A percentile compares a stretch with the other conserved stretches of the same genome.
Conservation (phyloP, 805 yeast species). For the Metschnikowia picachoensis region DNA sequence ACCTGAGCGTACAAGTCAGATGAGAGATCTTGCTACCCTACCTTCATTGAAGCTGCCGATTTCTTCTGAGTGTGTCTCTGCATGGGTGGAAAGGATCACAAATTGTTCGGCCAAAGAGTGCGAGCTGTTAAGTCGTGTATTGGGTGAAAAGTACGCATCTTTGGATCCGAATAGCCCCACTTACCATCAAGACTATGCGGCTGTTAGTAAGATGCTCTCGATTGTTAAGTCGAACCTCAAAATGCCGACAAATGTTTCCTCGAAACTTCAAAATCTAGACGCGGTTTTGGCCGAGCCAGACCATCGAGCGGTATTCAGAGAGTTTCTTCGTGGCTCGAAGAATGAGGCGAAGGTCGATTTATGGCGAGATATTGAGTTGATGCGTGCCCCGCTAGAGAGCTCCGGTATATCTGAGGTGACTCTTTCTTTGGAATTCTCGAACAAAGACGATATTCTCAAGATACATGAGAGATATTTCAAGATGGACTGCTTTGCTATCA, state of each 20-base stretch:
- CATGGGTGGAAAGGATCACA: slow-evolving; percentile 5
- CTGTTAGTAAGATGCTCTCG: slow-evolving; percentile 1
- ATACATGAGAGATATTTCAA: slow-evolving; percentile 45
- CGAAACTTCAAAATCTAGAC: slow-evolving; percentile 7
- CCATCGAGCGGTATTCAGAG: slow-evolving; percentile 12
- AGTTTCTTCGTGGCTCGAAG: slow-evolving; percentile 11
- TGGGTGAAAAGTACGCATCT: slow-evolving; percentile 1
- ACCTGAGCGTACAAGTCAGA: background rate
- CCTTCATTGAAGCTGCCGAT: slow-evolving; percentile 6
- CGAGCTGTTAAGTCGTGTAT: background rate
- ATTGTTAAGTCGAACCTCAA: background rate
- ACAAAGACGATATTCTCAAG: slow-evolving; percentile 49
- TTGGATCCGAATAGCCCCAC: background rate
- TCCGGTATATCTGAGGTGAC: slow-evolving; percentile 26
- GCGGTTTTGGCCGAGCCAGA: slow-evolving; percentile 9
- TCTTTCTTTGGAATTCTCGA: slow-evolving; percentile 40
- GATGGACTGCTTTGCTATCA: slow-evolving; percentile 8
- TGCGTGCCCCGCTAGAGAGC: slow-evolving; percentile 72
- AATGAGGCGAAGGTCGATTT: slow-evolving; percentile 41
- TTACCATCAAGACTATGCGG: background rate
- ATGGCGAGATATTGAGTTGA: slow-evolving; percentile 63
- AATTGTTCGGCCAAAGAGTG: background rate
- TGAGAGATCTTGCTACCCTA: background rate
- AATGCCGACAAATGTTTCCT: background rate
- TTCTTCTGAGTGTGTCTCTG: background rate